Percentiles rank a stretch among this genome's conserved stretches.
These are phyloP conservation scores for Phaeolepiota aurea DNA, from an alignment of 768 basidiomycete species.

Conservation along the genomic window DNA sequence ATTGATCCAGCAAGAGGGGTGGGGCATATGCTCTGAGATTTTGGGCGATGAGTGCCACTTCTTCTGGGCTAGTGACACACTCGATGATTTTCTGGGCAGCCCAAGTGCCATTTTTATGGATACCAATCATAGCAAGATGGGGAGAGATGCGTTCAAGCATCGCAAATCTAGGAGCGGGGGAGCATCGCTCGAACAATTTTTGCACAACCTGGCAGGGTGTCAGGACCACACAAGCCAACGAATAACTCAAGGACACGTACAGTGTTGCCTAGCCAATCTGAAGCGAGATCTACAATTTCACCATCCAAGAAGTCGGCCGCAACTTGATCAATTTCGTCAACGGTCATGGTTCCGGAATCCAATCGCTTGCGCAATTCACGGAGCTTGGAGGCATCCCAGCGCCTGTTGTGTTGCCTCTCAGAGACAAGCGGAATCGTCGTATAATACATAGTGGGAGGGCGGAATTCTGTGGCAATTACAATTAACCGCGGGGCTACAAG, in stretches of 20 bases:
- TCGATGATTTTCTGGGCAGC: conserved; percentile 99
- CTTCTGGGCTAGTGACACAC: conserved; percentile 82
- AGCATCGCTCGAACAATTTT: conserved; percentile 91
- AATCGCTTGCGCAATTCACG: conserved; percentile 91
- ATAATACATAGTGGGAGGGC: conserved; percentile 93
- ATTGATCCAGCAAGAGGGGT: conserved; percentile 88
- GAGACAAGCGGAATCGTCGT: conserved; percentile 88
- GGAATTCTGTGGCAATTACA: conserved; percentile 54
- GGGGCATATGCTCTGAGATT: conserved; percentile 89
- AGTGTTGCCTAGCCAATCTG: conserved; percentile 98
- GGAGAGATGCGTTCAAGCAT: conserved; percentile 94
- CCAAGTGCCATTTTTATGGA: conserved; percentile 99
- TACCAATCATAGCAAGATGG: conserved; percentile 93
- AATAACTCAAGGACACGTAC: conserved; percentile 37
- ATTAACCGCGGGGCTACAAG: conserved; percentile 16
- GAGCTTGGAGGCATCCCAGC: conserved; percentile 90
- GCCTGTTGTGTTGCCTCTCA: conserved; percentile 76
- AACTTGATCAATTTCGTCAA: conserved; percentile 85
- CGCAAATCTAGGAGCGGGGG: conserved; percentile 63
- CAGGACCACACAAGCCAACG: no score
- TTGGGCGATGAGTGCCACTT: conserved; percentile 76
- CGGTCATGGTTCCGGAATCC: conserved; percentile 79
- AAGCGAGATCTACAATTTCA: conserved; percentile 91
- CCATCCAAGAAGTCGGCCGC: conserved; percentile 88
- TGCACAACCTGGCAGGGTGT: conserved; percentile 96